Evolutionary conservation across 495 filamentous ascomycete genomes (phyloP).

Genomic region (Staphylotrichum longicolle): DNA sequence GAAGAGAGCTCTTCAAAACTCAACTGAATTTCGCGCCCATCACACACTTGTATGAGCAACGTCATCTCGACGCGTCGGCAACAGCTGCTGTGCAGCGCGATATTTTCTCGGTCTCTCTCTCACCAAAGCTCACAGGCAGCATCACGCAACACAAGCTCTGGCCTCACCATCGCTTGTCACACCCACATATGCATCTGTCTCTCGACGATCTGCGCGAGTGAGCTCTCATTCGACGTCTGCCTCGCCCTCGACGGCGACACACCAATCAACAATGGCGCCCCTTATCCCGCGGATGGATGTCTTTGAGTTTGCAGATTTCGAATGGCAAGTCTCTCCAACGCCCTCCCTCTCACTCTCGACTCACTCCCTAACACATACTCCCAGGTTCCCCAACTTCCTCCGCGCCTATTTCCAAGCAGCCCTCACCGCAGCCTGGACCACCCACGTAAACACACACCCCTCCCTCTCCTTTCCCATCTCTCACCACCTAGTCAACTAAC

Average conservation of each 20-base stretch:
- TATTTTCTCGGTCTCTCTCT: too few species aligned
- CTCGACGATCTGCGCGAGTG: too few species aligned
- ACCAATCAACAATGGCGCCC: conserved; percentile 43
- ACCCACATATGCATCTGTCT: too few species aligned
- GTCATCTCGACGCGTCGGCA: background rate
- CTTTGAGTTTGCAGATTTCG: conserved; percentile 55
- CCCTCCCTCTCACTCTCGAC: background rate
- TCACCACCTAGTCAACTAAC: too few species aligned
- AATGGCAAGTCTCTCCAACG: conserved; percentile 41
- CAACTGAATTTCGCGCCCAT: background rate
- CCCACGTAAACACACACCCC: conserved; percentile 20
- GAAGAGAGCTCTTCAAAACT: background rate
- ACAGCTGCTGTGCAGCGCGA: too few species aligned
- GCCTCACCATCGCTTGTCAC: background rate
- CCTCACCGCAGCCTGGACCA: conserved; percentile 52
- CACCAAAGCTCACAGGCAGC: background rate
- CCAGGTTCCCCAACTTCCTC: conserved; percentile 53
- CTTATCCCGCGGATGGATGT: conserved; percentile 54
- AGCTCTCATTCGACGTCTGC: background rate
- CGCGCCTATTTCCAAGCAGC: conserved; percentile 51
- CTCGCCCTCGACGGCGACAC: background rate
- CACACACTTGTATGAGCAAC: background rate
- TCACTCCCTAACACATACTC: background rate
- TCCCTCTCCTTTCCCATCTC: background rate
- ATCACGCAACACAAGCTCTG: background rate